Percentiles rank a stretch among this genome's conserved stretches.
phyloP scores from a whole-genome alignment of 1,284 basidiomycete species.

The Takashimella tepidaria region DNA sequence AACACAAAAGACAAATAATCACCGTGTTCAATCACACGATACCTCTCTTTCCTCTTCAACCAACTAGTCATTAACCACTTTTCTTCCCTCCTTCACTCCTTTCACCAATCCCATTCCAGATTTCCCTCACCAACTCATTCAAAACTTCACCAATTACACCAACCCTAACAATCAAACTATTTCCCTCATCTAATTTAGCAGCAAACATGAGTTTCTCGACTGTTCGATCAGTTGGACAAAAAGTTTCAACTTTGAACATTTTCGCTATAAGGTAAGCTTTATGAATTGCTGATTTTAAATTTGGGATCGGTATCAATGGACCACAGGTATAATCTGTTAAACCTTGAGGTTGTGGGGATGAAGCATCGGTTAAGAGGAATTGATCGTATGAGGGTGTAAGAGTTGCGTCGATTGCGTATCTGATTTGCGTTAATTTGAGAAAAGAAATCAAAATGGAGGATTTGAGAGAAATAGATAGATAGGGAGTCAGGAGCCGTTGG shows the following conservation, averaged over 20 bases:
- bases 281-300: slow-evolving; percentile 11
- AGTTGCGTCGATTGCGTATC: slow-evolving; percentile 23
- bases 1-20: no score
- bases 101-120: neutral
- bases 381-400: slow-evolving; percentile 9
- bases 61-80: neutral
- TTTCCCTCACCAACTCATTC: slow-evolving; percentile 2
- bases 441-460: neutral
- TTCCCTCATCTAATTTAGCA: slow-evolving; percentile 18
- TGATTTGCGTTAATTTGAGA: slow-evolving; percentile 3
- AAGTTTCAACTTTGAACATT: neutral
- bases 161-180: slow-evolving; percentile 13
- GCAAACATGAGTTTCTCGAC: neutral
- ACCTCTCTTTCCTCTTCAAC: neutral
- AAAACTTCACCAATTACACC: slow-evolving; percentile 12
- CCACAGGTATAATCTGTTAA: slow-evolving; percentile 22
- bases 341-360: slow-evolving; percentile 7
- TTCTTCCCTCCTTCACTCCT: neutral
- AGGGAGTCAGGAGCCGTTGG: no score
- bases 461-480: no score
- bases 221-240: slow-evolving; percentile 6
- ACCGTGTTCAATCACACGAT: no score
- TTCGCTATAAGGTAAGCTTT: slow-evolving; percentile 19
- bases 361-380: slow-evolving; percentile 29
- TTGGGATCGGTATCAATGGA: slow-evolving; percentile 19